These are phyloP conservation scores for Neurospora intermedia DNA, from an alignment of 495 filamentous ascomycete species.

Conservation along the genomic window DNA sequence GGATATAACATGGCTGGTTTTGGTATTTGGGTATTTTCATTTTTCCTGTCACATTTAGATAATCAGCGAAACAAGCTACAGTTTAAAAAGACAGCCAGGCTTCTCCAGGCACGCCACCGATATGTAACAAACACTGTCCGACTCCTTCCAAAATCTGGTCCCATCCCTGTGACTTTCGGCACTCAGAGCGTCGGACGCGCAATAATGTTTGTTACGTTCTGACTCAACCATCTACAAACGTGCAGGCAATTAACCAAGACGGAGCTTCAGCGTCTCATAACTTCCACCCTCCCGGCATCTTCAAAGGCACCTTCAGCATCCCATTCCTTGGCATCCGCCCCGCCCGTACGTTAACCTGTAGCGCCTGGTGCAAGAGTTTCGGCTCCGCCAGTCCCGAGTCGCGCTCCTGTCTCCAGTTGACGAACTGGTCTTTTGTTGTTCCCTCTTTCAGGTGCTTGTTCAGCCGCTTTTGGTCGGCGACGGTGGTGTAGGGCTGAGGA, in stretches of 20 bases:
- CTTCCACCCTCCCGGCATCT: not conserved
- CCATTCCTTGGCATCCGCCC: conserved; percentile 38
- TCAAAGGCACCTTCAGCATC: conserved; percentile 35
- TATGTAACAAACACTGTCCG: not conserved
- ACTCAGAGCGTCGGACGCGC: not conserved
- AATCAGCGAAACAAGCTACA: not conserved
- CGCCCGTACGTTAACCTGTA: conserved; percentile 51
- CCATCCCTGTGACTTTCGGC: not conserved
- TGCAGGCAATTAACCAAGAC: not conserved
- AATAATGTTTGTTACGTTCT: not conserved
- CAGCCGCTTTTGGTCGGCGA: conserved; percentile 34
- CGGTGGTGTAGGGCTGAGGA: conserved; percentile 36
- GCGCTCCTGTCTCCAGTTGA: conserved; percentile 33
- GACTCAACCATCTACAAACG: not conserved
- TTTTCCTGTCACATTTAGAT: not conserved
- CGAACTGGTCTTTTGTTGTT: conserved; percentile 35
- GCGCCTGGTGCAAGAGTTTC: conserved; percentile 40
- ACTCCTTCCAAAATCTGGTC: not conserved
- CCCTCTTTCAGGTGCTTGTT: conserved; percentile 45
- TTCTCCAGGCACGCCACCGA: not conserved
- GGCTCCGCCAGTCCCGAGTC: conserved; percentile 41
- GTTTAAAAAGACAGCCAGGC: not conserved
- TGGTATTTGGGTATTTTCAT: not conserved
- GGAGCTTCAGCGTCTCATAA: not conserved
- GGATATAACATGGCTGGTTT: not conserved